Base-by-base conservation (phyloP, 495 filamentous ascomycete genomes). In the Tuber calosporum region DNA sequence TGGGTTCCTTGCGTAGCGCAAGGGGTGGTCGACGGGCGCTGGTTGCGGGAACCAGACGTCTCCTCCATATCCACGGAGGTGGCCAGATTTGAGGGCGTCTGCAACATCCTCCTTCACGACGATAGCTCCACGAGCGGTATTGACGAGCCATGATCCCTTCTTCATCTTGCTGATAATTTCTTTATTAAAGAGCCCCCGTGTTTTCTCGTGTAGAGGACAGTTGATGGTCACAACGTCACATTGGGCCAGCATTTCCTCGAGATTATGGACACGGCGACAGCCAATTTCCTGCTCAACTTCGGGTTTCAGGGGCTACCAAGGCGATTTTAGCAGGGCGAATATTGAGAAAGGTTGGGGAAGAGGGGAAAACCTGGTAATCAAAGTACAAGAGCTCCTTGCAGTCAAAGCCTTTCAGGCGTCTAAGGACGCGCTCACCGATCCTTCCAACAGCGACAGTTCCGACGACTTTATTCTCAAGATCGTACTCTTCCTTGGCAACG, bases 341-440 rank as follows among this genome's bases (percentile, higher is more conserved):
- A 30, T 43, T 15, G 26, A 22, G 17, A 3, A 26, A 39, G 42
- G 15, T 37, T 30, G 19, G 17, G 26, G 40, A 17, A 40, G 26
- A 19, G 9, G 4, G 40, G 66, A 39, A n/a, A 73, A 78, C 72
- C 86, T 99, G 95, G 89, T 99, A 99, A 86, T 99, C 95, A 83
- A 92, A 99, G 90, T 99, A 99, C 73, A 99, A 88, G 53, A 99
- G 88, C 88, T 99, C 95, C 90, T 97, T 99, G 92, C 95, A 99
- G 86, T 97, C 95, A 82, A 98, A 99, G 75, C 93, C 85, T 88
- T 93, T 96, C 62, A 99, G 89, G 79, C 95, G 90, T 84, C 94
- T 90, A 76, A 99, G 87, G 68, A 99, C 95, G 85, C 95, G 94
- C 89, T 99, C 94, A 81, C 95, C 95, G 83, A 99, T 99, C 81